These are phyloP conservation scores for Ogataea angusta DNA, from an alignment of 805 yeast genomes.

Conservation along the genomic window DNA sequence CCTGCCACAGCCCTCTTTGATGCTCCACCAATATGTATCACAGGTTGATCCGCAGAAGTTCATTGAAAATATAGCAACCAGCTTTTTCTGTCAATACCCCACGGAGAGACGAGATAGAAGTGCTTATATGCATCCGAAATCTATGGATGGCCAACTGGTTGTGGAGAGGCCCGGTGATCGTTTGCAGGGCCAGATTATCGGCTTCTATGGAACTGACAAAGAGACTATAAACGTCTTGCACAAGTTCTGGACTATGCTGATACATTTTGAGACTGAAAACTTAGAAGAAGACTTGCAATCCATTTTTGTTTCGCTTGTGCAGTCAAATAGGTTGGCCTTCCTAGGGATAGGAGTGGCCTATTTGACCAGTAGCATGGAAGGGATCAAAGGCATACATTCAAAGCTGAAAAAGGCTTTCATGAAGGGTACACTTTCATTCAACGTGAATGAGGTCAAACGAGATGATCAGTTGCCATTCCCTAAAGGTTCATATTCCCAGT, in stretches of 20 bases:
- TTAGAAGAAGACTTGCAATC: background rate
- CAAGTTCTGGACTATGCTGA: background rate
- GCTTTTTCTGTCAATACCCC: background rate
- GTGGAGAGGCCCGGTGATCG: background rate
- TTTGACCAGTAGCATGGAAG: background rate
- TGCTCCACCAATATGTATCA: background rate
- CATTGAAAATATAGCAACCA: background rate
- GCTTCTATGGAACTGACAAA: background rate
- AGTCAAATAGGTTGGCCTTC: background rate
- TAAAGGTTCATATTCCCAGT: background rate
- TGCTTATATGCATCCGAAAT: background rate
- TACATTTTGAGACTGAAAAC: background rate
- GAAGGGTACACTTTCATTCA: background rate
- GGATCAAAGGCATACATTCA: background rate
- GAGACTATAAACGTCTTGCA: background rate
- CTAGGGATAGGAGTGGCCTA: background rate
- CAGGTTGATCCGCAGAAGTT: background rate
- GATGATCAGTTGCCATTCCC: background rate
- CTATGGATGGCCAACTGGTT: background rate
- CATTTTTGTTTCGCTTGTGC: background rate
- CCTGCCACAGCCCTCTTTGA: background rate
- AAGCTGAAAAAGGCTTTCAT: background rate
- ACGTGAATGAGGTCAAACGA: background rate
- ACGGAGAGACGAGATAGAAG: background rate
- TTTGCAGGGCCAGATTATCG: background rate